phyloP scores from a whole-genome alignment of 306 rosid genomes.

The Fragaria nilgerrensis region DNA sequence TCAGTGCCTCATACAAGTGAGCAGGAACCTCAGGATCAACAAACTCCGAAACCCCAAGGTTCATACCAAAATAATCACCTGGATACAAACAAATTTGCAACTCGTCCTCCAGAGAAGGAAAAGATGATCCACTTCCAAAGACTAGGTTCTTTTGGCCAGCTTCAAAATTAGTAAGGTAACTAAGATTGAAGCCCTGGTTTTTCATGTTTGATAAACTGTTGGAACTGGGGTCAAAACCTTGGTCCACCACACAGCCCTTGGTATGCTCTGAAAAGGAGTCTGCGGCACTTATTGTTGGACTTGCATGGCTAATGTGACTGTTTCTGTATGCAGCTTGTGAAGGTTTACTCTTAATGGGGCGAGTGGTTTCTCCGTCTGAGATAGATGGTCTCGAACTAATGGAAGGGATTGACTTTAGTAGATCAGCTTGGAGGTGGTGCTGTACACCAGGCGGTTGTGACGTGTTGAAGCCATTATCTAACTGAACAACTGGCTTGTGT shows the following conservation, averaged over 20 bases:
- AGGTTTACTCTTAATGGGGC: conserved; percentile 45
- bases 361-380: conserved; percentile 35
- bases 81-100: conserved; percentile 48
- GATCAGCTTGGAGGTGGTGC: conserved; percentile 42
- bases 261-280: conserved; percentile 52
- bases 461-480: conserved; percentile 47
- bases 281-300: conserved; percentile 34
- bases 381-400: conserved; percentile 43
- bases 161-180: conserved; percentile 51
- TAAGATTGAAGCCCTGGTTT: conserved; percentile 45
- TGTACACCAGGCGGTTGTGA: conserved; percentile 44
- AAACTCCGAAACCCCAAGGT: conserved; percentile 54
- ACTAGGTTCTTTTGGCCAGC: conserved; percentile 44
- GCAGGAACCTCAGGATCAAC: conserved; percentile 62
- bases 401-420: conserved; percentile 48
- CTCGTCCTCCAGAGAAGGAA: conserved; percentile 55
- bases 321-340: conserved; percentile 44
- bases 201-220: conserved; percentile 41
- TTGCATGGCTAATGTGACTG: conserved; percentile 32
- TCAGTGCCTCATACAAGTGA: conserved; percentile 55
- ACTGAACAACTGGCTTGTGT: conserved; percentile 42
- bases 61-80: conserved; percentile 49
- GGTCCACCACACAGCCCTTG: conserved; percentile 38
- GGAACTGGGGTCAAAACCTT: conserved; percentile 45
- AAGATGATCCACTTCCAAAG: conserved; percentile 46